Evolutionary conservation across 345 rosid species (phyloP), one percentile per base, ranked within the genome.

Genomic region (Citrus inodora): DNA sequence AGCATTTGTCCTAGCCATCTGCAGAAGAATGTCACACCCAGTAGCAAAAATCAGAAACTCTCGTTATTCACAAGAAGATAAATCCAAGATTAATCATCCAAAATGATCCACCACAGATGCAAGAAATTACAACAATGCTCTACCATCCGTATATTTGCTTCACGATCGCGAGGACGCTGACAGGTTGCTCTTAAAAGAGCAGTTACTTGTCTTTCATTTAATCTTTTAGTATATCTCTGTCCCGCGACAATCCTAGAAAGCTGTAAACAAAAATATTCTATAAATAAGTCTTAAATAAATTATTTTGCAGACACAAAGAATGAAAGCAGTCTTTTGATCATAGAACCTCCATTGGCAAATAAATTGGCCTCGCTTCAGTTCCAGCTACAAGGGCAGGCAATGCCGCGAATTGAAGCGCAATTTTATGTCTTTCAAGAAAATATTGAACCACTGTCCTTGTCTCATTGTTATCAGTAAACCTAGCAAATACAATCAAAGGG

Each of bases 291-390:
- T 17, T 19, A 7, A 63, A n/a, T 51, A n/a, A 13, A 19, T 14
- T 51, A 3, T 16, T 24, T 38, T 22, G 3, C 37, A 5, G 9
- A 70, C 21, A 62, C 27, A 62, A 75, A 16, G 5, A 0, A 38
- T 0, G 9, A 60, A 38, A 62, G 11, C 27, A 55, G 56, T 17
- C 2, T 4, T 25, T 17, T 27, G 14, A 22, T 71, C 10, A 14
- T 40, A 68, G 66, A 67, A 95, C 99, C 88, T 95, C 99, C 97
- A 95, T 95, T 0, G 99, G 99, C 51, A 86, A 48, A 82, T 74
- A 90, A 19, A 73, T 58, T 24, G 92, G 94, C 46, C n/a, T 90
- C 0, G 92, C 19, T 32, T 89, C 94, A 70, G 79, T 87, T 51
- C 96, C 98, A 46, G 89, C 79, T 82, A 82, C 87, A 70, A 95